phyloP scores from a whole-genome alignment of 2,329 filamentous ascomycete genomes.

The Xylaria arbuscula region DNA sequence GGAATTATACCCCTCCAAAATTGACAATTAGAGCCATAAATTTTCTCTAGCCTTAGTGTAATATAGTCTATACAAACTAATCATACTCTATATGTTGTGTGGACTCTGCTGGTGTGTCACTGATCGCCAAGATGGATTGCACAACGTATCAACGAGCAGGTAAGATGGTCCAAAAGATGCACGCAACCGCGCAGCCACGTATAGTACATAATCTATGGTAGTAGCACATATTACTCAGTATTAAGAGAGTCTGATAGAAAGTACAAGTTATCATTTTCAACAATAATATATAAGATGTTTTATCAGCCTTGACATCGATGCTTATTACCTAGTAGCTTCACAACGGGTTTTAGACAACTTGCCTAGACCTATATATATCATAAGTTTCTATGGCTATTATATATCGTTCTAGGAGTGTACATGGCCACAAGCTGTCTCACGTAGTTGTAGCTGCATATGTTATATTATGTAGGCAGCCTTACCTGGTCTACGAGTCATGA shows the following conservation, averaged over 20 bases:
- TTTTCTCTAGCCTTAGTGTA: neutral
- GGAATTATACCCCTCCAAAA: slow-evolving; percentile 17
- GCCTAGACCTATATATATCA: too few relatives aligned
- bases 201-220: neutral
- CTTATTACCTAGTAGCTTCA: neutral
- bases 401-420: neutral
- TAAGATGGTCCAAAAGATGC: neutral
- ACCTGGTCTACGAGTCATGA: neutral
- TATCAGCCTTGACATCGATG: neutral
- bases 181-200: neutral
- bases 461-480: neutral
- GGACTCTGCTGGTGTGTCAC: neutral
- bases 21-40: slow-evolving; percentile 15
- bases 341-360: neutral
- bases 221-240: neutral
- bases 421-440: neutral
- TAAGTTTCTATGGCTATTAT: too few relatives aligned
- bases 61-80: neutral
- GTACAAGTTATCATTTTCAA: neutral
- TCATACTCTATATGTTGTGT: neutral
- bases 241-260: neutral
- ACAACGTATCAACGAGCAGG: slow-evolving; percentile 1
- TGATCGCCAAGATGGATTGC: neutral
- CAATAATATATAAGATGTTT: neutral
- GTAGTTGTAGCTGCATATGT: neutral